A percentile compares a stretch with the other conserved stretches of the same genome.
Evolutionary conservation across 2,329 filamentous ascomycete species (phyloP).

Genomic region (Colletotrichum cereale): DNA sequence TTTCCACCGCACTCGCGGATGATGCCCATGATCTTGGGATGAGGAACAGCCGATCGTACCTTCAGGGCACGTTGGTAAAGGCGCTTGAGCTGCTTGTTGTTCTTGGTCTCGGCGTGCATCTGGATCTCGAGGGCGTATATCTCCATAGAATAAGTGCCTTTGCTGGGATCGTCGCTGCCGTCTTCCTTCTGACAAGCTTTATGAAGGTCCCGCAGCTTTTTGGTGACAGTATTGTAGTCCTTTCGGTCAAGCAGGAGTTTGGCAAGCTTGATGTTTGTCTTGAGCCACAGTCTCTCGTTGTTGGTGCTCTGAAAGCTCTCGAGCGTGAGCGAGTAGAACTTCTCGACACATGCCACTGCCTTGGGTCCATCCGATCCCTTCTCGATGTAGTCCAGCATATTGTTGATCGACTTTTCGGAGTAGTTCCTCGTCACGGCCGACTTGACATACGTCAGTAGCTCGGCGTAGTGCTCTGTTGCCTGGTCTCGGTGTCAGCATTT

Average conservation of each 20-base stretch:
- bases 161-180: conserved; percentile 90
- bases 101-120: conserved; percentile 96
- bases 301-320: conserved; percentile 97
- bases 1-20: conserved; percentile 99
- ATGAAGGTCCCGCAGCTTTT: conserved; percentile 90
- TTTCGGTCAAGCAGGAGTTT: conserved; percentile 92
- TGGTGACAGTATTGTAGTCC: conserved; percentile 83
- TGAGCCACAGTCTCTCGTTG: conserved; percentile 96
- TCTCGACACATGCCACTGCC: conserved; percentile 84
- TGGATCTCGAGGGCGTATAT: conserved; percentile 98
- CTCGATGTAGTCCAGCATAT: conserved; percentile 98
- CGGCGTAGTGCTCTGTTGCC: conserved; percentile 92
- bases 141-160: conserved; percentile 95
- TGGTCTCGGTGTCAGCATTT: conserved; percentile 51
- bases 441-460: conserved; percentile 97
- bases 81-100: conserved; percentile 96
- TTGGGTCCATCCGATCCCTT: conserved; percentile 82
- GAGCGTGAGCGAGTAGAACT: conserved; percentile 94
- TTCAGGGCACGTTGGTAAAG: conserved; percentile 92
- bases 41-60: conserved; percentile 95
- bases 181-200: conserved; percentile 89
- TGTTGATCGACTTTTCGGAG: conserved; percentile 99
- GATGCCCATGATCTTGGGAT: conserved; percentile 99
- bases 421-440: conserved; percentile 97
- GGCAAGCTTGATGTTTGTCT: conserved; percentile 97